Evolutionary conservation across 345 rosid species (phyloP), one percentile per base, ranked within the genome.

Genomic region (Capsella bursapastoris): DNA sequence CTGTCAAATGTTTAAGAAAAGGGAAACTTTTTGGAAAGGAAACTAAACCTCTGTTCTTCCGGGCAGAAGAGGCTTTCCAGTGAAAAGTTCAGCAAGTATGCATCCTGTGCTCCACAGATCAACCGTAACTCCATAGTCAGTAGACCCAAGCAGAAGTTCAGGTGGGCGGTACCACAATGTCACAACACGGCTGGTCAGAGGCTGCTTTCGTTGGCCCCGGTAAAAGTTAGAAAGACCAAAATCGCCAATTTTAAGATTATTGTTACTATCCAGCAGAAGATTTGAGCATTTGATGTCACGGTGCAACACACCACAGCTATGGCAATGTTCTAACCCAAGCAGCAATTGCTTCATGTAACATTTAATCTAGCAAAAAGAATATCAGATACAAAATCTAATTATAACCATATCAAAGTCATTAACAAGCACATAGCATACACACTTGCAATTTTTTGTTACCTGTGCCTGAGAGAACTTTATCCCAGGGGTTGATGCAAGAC

Each of bases 261-360:
- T 84, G 44, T 86, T 82, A 59, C 60, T 59, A 48, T 88, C 88
- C 4, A 88, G 73, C 18, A 88, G 66, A 70, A 88, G 86, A 79
- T 88, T 88, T 8, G 93, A 81, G 4, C 90, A 90, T 72, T 88
- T 88, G 45, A 88, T 88, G 72, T 88, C 93, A 37, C 93, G 87
- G 44, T 88, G 93, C 79, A 88, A 78, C 63, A 88, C 78, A 60
- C 90, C 93, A 53, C 73, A 83, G 69, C 82, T 82, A 63, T 88
- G 93, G 74, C 90, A 88, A 66, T 88, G 90, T 70, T 84, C 84
- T 50, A 88, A 84, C n/a, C 93, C 93, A 61, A 48, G 52, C 61
- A 88, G 80, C 68, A 88, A 66, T 78, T 88, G 93, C 69, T 84
- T 80, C 92, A 84, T 86, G 57, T 88, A 88, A 13, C 90, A 88